phyloP scores from a whole-genome alignment of 768 basidiomycete species.

The Mycena polygramma region DNA sequence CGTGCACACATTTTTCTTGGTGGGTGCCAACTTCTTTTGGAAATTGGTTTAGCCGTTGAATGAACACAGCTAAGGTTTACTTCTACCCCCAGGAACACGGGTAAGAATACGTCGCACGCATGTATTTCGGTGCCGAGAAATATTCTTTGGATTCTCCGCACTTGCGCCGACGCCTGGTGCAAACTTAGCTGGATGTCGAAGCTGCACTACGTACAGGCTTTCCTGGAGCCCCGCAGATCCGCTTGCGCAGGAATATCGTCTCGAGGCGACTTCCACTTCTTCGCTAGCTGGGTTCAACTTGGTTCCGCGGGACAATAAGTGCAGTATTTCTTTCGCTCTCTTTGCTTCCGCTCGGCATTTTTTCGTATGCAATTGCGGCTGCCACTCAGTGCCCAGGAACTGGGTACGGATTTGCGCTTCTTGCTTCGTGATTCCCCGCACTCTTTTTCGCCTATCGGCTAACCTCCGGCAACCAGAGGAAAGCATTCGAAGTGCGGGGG shows the following conservation, averaged over 20 bases:
- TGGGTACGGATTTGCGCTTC: background rate
- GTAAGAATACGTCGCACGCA: conserved; percentile 11
- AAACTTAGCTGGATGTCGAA: conserved; percentile 7
- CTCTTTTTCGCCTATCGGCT: background rate
- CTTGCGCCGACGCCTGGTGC: conserved; percentile 25
- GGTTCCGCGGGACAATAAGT: conserved; percentile 1
- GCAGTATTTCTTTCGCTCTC: background rate
- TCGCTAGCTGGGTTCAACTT: background rate
- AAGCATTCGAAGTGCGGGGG: background rate
- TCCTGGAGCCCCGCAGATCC: conserved; percentile 33
- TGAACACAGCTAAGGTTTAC: conserved; percentile 5
- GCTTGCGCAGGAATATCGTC: background rate
- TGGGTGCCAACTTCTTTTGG: background rate
- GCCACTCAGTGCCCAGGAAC: background rate
- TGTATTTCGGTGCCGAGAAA: conserved; percentile 32
- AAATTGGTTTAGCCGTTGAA: conserved; percentile 7
- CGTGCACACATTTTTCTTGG: background rate
- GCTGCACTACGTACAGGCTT: background rate
- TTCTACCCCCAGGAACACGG: conserved; percentile 5
- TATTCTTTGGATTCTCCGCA: conserved; percentile 25
- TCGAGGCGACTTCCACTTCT: background rate
- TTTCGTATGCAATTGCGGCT: conserved; percentile 6
- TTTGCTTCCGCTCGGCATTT: conserved; percentile 1
- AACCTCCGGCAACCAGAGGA: background rate
- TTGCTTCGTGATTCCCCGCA: conserved; percentile 30